Base-by-base conservation (phyloP, 2,329 filamentous ascomycete species). In the Cladophialophora exuberans region DNA sequence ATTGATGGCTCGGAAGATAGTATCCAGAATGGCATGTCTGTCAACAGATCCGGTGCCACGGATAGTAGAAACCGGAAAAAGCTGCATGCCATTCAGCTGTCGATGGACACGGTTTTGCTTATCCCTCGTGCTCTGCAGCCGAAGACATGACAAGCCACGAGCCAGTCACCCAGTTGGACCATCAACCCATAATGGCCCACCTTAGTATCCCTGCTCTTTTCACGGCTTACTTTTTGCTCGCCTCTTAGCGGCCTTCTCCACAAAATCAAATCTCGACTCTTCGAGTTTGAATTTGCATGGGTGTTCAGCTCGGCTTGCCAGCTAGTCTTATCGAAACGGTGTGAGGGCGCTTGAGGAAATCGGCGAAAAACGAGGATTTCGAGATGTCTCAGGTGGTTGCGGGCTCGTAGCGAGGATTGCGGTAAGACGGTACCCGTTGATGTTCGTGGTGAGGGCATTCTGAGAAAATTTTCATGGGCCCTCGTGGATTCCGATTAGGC, bases 271-370 rank as follows among this genome's bases (percentile, higher is more conserved):
- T 49, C 33, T 49, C 46, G 46, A 49, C 38, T 17, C 25, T 35
- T 33, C 20, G 28, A 46, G 28, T n/a, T n/a, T n/a, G n/a, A n/a
- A n/a, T n/a, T n/a, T n/a, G 28, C 33, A 31, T 30, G 31, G 10
- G 18, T 36, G 30, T 50, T 50, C 36, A 56, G 53, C 53, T 52
- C 18, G 38, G 52, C 30, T 42, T n/a, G 18, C 18, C 26, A 17
- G 15, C 31, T 22, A 23, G 46, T 18, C 22, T 22, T 23, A n/a
- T 13, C 4, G 23, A 11, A 20, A n/a, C 42, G 11, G 5, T 17
- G 26, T 30, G 13, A 13, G 20, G 42, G 26, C 28, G 42, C 22
- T 17, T 26, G 13, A 28, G 25, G 5, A 2, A 10, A 28, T 7
- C 28, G 7, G 20, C 39, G 18, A 25, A 11, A 26, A 22, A 6